These are phyloP conservation scores for Gynochthodes officinalis DNA, from an alignment of 257 asterid genomes.

Conservation along the genomic window DNA sequence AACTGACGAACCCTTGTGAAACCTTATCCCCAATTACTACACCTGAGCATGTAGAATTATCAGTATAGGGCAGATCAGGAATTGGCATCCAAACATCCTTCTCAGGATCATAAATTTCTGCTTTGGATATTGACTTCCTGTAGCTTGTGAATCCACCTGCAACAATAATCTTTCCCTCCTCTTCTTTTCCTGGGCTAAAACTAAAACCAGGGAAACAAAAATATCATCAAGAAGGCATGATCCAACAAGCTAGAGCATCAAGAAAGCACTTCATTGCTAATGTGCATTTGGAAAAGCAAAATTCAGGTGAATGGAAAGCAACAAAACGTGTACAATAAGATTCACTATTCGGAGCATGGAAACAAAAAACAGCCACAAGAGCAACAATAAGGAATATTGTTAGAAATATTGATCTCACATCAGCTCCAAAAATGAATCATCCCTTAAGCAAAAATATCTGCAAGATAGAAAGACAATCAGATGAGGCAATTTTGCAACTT, in stretches of 20 bases:
- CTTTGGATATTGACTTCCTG: slow-evolving; percentile 86
- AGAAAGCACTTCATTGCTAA: too few relatives aligned
- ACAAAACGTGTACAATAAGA: too few relatives aligned
- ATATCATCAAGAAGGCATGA: too few relatives aligned
- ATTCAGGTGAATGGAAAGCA: too few relatives aligned
- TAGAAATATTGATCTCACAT: slow-evolving; percentile 53
- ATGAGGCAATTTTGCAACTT: neutral
- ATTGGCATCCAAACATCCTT: slow-evolving; percentile 74
- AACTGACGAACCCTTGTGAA: slow-evolving; percentile 89
- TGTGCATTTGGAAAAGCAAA: too few relatives aligned
- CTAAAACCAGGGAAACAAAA: too few relatives aligned
- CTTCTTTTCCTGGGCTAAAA: too few relatives aligned
- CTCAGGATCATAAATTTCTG: slow-evolving; percentile 91
- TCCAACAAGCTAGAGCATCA: too few relatives aligned
- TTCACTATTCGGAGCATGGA: too few relatives aligned
- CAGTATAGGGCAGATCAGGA: slow-evolving; percentile 82
- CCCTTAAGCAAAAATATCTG: slow-evolving; percentile 79
- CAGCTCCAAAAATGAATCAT: slow-evolving; percentile 83
- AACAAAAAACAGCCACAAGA: slow-evolving; percentile 65
- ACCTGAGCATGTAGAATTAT: slow-evolving; percentile 85
- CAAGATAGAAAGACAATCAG: slow-evolving; percentile 22
- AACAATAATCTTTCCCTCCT: slow-evolving; percentile 84
- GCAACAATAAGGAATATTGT: slow-evolving; percentile 61
- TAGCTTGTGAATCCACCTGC: slow-evolving; percentile 94
- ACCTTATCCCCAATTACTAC: slow-evolving; percentile 73